Base-by-base conservation (phyloP, 139 green algal genomes). In the Picochlorum sp. region DNA sequence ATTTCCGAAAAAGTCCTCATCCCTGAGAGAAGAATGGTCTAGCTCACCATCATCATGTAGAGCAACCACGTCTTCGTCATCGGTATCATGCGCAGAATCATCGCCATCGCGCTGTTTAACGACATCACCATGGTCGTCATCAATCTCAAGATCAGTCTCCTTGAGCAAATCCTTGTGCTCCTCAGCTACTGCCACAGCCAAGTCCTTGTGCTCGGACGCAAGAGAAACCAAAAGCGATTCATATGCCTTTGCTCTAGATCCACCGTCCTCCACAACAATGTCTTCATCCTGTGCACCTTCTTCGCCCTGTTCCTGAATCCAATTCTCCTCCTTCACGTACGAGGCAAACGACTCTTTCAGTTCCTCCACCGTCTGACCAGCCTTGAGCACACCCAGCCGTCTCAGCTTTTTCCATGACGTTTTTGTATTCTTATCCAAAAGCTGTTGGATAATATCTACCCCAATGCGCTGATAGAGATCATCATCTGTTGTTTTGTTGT, bases 151-250 rank as follows among this genome's bases (percentile, higher is more conserved):
- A 62, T 63, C 31, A 21, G 62, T 30, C 70, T 76, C 70, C 14
- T 52, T 55, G 37, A 62, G 63, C 70, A 69, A 63, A 56, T 63
- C 16, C 18, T 54, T 54, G n/a, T 23, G 47, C 47, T 54, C 47
- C 9, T 41, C 34, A 41, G 34, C 63, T 26, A 62, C 45, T 24
- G 41, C 50, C 18, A 15, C 30, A 3, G 69, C 69, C 56, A 71
- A 52, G 7, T 59, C 62, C 41, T 61, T 47, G 20, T 67, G 45
- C 3, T 28, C 3, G 15, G 23, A 24, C 7, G 31, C 16, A 28
- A 76, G 55, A 6, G 63, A 71, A 38, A 41, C 28, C 13, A 76
- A 57, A 28, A 76, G 57, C 21, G 49, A 31, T 38, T 47, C 21
- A 38, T 76, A 72, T 24, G 63, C 63, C 3, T 23, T 26, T 16